Percentiles rank a stretch among this genome's conserved stretches.
These are phyloP conservation scores for Dendrobium chrysotoxum DNA, from an alignment of 106 monocot genomes.

Conservation along the genomic window DNA sequence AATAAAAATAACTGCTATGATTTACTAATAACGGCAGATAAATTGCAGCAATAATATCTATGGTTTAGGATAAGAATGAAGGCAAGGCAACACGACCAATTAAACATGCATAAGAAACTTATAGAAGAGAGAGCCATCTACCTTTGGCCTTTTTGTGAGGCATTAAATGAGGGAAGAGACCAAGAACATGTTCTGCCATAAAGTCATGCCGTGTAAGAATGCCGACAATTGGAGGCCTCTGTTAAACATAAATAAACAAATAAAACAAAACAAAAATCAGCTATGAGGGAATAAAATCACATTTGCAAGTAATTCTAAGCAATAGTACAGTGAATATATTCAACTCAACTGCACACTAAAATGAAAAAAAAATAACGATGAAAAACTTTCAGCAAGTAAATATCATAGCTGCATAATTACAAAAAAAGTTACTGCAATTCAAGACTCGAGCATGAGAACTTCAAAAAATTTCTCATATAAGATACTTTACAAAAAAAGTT, in stretches of 20 bases:
- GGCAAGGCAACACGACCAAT: background rate
- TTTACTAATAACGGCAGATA: too few species aligned
- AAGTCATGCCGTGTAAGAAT: constrained; percentile 95
- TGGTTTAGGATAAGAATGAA: background rate
- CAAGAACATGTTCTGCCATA: constrained; percentile 79
- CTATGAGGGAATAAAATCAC: background rate
- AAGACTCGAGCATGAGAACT: background rate
- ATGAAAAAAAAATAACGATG: background rate
- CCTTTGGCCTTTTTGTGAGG: constrained; percentile 23
- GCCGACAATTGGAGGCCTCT: constrained; percentile 38
- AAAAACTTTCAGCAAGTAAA: background rate
- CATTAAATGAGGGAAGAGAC: constrained; percentile 63
- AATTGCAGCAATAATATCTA: background rate
- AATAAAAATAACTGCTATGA: too few species aligned
- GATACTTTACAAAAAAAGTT: background rate
- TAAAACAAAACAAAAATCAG: constrained; percentile 4
- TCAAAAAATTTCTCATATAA: background rate
- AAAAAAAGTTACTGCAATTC: background rate
- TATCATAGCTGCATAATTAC: background rate
- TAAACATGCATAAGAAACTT: background rate
- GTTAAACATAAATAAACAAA: background rate
- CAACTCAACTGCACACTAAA: background rate
- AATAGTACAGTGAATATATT: background rate
- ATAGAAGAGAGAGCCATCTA: background rate
- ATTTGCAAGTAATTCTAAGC: background rate